Percentiles rank a stretch among this genome's conserved stretches.
phyloP scores from a whole-genome alignment of 495 filamentous ascomycete species.

The Aspergillus mulundensis region DNA sequence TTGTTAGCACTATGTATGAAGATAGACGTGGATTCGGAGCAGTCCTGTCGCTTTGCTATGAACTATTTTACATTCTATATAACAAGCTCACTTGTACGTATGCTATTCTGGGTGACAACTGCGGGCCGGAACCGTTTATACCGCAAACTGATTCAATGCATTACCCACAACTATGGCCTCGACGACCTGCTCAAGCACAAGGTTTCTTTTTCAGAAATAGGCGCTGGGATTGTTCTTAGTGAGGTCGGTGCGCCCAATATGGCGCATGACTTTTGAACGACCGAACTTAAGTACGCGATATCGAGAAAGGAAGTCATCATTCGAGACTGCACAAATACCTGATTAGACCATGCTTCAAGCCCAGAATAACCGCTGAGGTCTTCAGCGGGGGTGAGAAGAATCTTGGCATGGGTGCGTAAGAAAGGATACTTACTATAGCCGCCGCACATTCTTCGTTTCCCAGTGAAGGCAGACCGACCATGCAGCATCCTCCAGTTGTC shows the following conservation, averaged over 20 bases:
- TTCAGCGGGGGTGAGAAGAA: too few relatives aligned
- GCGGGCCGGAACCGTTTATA: not conserved
- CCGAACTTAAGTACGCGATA: conserved; percentile 67
- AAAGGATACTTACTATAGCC: conserved; percentile 65
- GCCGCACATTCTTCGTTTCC: conserved; percentile 82
- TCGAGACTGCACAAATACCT: conserved; percentile 56
- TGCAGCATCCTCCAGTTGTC: conserved; percentile 96
- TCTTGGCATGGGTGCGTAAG: not conserved
- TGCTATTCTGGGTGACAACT: not conserved
- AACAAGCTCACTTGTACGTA: not conserved
- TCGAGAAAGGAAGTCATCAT: conserved; percentile 79
- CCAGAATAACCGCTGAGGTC: too few relatives aligned
- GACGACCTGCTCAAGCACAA: not conserved
- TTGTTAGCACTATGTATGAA: too few relatives aligned
- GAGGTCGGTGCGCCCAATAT: conserved; percentile 25
- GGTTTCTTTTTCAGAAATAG: not conserved
- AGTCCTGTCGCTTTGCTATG: not conserved
- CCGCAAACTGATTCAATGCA: not conserved
- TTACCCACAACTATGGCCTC: not conserved
- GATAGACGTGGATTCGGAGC: too few relatives aligned
- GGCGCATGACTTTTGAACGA: conserved; percentile 48
- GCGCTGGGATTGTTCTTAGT: conserved; percentile 6
- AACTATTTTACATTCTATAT: not conserved
- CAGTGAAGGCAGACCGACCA: conserved; percentile 74
- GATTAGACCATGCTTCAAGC: conserved; percentile 12